A percentile compares a stretch with the other conserved stretches of the same genome.
These are phyloP conservation scores for Ustilaginoidea virens DNA, from an alignment of 2,329 filamentous ascomycete species.

Conservation along the genomic window DNA sequence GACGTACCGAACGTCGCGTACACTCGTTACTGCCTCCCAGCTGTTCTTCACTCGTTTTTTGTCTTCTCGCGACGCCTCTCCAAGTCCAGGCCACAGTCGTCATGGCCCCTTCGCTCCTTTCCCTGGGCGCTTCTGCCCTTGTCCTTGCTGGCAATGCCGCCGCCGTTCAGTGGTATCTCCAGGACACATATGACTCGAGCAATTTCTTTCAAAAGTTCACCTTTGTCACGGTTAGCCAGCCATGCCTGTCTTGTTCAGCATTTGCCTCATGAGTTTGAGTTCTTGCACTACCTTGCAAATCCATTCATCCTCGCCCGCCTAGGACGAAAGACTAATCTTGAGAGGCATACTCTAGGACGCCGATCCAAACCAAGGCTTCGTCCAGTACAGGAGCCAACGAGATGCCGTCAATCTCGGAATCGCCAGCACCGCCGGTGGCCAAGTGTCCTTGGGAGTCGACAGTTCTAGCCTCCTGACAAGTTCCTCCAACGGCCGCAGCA, in stretches of 20 bases:
- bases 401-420: slow-evolving; percentile 21
- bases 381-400: slow-evolving; percentile 30
- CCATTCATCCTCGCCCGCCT: no score
- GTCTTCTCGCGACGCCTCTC: no score
- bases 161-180: slow-evolving; percentile 20
- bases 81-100: no score
- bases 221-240: slow-evolving; percentile 22
- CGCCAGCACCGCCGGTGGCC: slow-evolving; percentile 14
- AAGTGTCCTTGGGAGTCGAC: slow-evolving; percentile 26
- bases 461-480: slow-evolving; percentile 10
- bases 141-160: slow-evolving; percentile 18
- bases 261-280: no score
- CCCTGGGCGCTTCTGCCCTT: slow-evolving; percentile 22
- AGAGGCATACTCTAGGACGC: slow-evolving; percentile 7
- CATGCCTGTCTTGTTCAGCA: no score
- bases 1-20: slow-evolving; percentile 29
- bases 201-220: slow-evolving; percentile 35
- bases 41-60: slow-evolving; percentile 10
- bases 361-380: slow-evolving; percentile 45
- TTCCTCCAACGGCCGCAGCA: slow-evolving; percentile 26
- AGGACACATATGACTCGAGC: slow-evolving; percentile 22
- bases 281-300: no score
- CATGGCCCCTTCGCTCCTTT: slow-evolving; percentile 26
- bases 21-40: slow-evolving; percentile 17
- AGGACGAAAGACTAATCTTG: no score